Evolutionary conservation across 306 rosid genomes (phyloP).

Genomic region (Quercus agrifolia): DNA sequence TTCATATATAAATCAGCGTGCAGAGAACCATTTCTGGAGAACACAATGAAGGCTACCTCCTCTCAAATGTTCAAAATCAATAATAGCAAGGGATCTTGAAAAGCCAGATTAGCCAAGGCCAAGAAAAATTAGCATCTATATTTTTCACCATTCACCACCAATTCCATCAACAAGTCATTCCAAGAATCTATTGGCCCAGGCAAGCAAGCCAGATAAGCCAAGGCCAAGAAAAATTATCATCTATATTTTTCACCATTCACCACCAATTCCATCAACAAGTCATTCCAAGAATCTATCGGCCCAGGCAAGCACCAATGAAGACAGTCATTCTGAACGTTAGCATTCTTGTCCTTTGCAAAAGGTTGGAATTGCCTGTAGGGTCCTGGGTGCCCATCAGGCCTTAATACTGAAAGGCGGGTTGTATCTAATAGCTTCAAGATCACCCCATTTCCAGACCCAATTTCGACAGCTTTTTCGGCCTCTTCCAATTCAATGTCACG

Average conservation of each 20-base stretch:
- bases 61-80: background rate
- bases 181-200: slow-evolving; percentile 94
- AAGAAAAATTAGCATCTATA: background rate
- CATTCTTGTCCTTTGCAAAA: slow-evolving; percentile 39
- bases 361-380: slow-evolving; percentile 78
- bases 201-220: slow-evolving; percentile 32
- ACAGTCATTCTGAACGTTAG: slow-evolving; percentile 48
- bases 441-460: slow-evolving; percentile 22
- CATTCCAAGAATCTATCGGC: slow-evolving; percentile 92
- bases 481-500: slow-evolving; percentile 62
- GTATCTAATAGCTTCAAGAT: slow-evolving; percentile 60
- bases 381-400: slow-evolving; percentile 92
- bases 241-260: slow-evolving; percentile 26
- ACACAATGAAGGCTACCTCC: background rate
- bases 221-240: slow-evolving; percentile 1
- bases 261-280: slow-evolving; percentile 59
- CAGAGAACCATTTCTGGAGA: background rate
- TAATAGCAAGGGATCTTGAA: background rate
- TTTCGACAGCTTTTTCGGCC: slow-evolving; percentile 25
- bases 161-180: slow-evolving; percentile 69
- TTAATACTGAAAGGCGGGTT: slow-evolving; percentile 56
- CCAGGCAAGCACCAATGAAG: slow-evolving; percentile 84
- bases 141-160: slow-evolving; percentile 41
- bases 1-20: background rate
- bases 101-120: background rate